Percentiles rank a stretch among this genome's conserved stretches.
Evolutionary conservation across 1,284 basidiomycete genomes (phyloP).

Genomic region (Pascua guehoae): DNA sequence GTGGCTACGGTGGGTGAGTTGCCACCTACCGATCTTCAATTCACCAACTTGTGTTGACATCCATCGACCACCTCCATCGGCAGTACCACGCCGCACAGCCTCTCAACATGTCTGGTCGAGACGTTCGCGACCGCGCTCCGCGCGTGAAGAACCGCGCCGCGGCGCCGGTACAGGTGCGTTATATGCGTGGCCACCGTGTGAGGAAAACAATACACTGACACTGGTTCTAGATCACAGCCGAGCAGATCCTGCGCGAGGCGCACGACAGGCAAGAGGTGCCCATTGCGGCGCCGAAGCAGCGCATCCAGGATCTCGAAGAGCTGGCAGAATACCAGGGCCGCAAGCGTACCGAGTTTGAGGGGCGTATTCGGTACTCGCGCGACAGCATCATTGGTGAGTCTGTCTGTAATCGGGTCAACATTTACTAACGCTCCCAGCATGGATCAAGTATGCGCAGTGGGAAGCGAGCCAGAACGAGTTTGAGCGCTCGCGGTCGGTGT

Average conservation of each 20-base stretch:
- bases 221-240: conserved; percentile 76
- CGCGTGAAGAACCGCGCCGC: conserved; percentile 91
- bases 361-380: conserved; percentile 83
- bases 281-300: conserved; percentile 85
- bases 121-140: conserved; percentile 51
- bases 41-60: conserved; percentile 7
- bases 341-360: conserved; percentile 95
- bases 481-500: conserved; percentile 86
- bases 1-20: conserved; percentile 30
- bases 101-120: conserved; percentile 38
- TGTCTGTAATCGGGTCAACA: conserved; percentile 2
- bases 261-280: conserved; percentile 94
- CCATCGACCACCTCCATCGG: background rate
- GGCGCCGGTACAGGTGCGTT: conserved; percentile 75
- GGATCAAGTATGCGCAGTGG: conserved; percentile 63
- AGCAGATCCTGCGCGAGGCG: conserved; percentile 95
- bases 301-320: conserved; percentile 96
- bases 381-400: conserved; percentile 46
- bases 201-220: background rate
- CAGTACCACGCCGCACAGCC: background rate
- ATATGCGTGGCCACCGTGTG: background rate
- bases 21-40: conserved; percentile 54
- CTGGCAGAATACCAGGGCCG: conserved; percentile 91
- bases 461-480: conserved; percentile 97
- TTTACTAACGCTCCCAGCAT: conserved; percentile 42